Percentiles rank a stretch among this genome's conserved stretches.
Evolutionary conservation across 108 stramenopile genomes (phyloP).

Genomic region (Pseudonitzschia multiseries): DNA sequence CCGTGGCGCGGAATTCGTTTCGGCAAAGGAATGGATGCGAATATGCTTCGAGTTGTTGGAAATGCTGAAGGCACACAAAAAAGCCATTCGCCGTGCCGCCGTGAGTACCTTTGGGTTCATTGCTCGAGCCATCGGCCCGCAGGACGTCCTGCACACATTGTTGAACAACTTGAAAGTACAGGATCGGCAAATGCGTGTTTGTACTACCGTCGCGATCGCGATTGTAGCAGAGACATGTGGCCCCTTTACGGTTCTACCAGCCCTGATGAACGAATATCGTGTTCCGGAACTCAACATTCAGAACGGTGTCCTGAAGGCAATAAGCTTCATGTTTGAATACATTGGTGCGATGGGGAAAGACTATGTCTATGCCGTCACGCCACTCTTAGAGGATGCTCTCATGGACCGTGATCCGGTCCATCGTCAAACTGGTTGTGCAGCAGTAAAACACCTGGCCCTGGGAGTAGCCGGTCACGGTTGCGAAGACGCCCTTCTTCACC

Average conservation of each 20-base stretch:
- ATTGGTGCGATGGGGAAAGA: slow-evolving; percentile 99
- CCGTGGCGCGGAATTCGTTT: slow-evolving; percentile 95
- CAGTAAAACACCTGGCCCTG: slow-evolving; percentile 95
- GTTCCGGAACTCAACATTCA: slow-evolving; percentile 99
- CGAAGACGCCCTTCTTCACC: slow-evolving; percentile 96
- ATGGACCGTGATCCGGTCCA: slow-evolving; percentile 99
- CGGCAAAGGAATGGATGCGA: slow-evolving; percentile 99
- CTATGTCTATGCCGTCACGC: slow-evolving; percentile 97
- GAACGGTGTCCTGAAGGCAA: slow-evolving; percentile 98
- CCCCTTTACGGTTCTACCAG: slow-evolving; percentile 98
- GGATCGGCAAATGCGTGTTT: slow-evolving; percentile 98
- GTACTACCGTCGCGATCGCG: slow-evolving; percentile 98
- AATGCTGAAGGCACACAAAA: slow-evolving; percentile 98
- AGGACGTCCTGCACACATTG: slow-evolving; percentile 97
- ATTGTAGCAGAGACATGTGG: slow-evolving; percentile 99
- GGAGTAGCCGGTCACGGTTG: slow-evolving; percentile 96
- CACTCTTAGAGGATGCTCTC: slow-evolving; percentile 98
- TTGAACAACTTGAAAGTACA: slow-evolving; percentile 99
- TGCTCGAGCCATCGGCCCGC: slow-evolving; percentile 98
- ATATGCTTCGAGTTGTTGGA: slow-evolving; percentile 99
- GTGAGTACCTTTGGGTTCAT: slow-evolving; percentile 99
- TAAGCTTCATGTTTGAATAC: slow-evolving; percentile 99
- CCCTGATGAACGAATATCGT: slow-evolving; percentile 99
- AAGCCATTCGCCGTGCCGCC: slow-evolving; percentile 95
- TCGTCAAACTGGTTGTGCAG: slow-evolving; percentile 97